Evolutionary conservation across 2,329 filamentous ascomycete genomes (phyloP).

Genomic region (Alternaria hordeiaustralica): DNA sequence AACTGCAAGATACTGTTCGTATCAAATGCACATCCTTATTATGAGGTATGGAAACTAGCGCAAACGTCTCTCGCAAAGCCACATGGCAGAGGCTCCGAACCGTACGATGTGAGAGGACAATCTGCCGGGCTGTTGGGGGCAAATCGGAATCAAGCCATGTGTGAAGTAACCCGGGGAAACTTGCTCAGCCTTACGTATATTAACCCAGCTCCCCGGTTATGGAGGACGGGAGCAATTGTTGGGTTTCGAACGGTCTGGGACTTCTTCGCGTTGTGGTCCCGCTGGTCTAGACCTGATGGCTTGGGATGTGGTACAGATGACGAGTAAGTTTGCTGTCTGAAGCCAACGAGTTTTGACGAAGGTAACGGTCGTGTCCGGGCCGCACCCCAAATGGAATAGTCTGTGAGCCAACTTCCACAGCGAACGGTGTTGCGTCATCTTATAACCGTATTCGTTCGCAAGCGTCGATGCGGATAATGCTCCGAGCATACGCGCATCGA

Average conservation of each 20-base stretch:
- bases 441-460: not conserved
- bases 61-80: not conserved
- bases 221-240: not conserved
- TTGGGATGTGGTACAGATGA: not conserved
- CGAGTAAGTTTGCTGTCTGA: conserved; percentile 2
- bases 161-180: not conserved
- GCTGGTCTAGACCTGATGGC: not conserved
- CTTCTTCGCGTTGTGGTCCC: not conserved
- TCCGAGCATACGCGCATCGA: not conserved
- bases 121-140: not conserved
- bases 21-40: not conserved
- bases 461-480: not conserved
- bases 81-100: not conserved
- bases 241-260: not conserved
- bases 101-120: not conserved
- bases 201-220: not conserved
- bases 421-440: not conserved
- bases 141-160: conserved; percentile 9
- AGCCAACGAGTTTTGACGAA: not conserved
- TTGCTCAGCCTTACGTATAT: conserved; percentile 3
- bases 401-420: not conserved
- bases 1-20: not conserved
- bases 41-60: not conserved
- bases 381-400: not conserved
- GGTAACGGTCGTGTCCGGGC: not conserved